Conservation (phyloP, 2,329 filamentous ascomycete species). For the Falciphora oryzae region DNA sequence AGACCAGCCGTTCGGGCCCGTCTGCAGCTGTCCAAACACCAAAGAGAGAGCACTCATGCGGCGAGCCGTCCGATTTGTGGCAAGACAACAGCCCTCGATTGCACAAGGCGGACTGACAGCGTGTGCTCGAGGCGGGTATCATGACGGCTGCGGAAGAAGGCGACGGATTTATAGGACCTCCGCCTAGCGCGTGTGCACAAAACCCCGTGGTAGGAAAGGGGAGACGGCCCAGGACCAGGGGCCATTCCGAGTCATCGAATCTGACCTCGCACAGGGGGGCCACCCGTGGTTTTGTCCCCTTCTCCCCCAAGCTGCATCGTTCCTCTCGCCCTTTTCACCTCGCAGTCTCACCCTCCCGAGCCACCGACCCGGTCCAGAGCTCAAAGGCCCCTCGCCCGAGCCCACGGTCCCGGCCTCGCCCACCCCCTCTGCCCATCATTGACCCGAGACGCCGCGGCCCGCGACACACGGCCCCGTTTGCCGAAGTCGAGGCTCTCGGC, state of each 20-base stretch:
- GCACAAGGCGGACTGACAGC: not conserved
- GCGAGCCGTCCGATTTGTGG: not conserved
- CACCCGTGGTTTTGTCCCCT: not conserved
- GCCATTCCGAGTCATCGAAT: too few species aligned
- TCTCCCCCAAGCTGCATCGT: not conserved
- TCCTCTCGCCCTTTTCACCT: not conserved
- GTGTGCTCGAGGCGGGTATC: not conserved
- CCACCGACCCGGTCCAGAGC: not conserved
- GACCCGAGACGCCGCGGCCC: conserved; percentile 33
- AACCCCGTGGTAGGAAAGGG: not conserved
- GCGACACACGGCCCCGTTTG: not conserved
- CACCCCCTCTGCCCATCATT: conserved; percentile 38
- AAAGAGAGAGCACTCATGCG: not conserved
- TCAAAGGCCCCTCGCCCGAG: not conserved
- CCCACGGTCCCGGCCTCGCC: conserved; percentile 13
- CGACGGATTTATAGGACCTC: not conserved
- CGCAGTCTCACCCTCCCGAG: not conserved
- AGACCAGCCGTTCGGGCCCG: too few species aligned
- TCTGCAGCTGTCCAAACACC: too few species aligned
- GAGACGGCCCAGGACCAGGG: not conserved
- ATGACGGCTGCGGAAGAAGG: not conserved
- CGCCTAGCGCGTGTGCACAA: not conserved
- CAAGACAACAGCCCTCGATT: not conserved
- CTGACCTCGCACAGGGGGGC: too few species aligned
- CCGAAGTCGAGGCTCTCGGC: not conserved